phyloP scores from a whole-genome alignment of 1,284 basidiomycete genomes.

The Moesziomyces sp. region DNA sequence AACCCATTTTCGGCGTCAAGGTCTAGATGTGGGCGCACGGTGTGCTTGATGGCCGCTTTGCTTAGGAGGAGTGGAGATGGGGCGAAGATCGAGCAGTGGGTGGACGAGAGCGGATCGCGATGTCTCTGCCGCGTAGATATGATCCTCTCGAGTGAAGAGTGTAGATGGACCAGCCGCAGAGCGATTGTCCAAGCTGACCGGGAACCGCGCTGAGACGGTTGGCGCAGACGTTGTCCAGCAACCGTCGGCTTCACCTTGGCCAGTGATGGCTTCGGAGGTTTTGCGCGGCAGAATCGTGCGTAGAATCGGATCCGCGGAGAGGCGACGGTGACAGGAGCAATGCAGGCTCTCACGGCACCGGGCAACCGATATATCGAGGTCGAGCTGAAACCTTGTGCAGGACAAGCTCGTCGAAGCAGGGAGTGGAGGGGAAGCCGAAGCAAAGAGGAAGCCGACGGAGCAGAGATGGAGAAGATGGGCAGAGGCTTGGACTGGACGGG shows the following conservation, averaged over 20 bases:
- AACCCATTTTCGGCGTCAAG: slow-evolving; percentile 15
- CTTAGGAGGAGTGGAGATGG: background rate
- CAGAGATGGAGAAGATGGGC: background rate
- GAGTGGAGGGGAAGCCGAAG: slow-evolving; percentile 13
- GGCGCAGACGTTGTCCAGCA: too few relatives aligned
- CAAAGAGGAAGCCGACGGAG: slow-evolving; percentile 25
- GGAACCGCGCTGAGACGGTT: too few relatives aligned
- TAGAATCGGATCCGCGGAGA: background rate
- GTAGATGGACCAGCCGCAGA: too few relatives aligned
- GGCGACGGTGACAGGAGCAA: background rate
- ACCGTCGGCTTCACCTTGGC: too few relatives aligned
- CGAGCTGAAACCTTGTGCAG: slow-evolving; percentile 32
- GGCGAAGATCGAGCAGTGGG: background rate
- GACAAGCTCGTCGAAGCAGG: slow-evolving; percentile 21
- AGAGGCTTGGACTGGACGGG: background rate
- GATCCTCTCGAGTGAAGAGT: background rate
- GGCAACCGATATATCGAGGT: slow-evolving; percentile 41
- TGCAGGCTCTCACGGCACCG: slow-evolving; percentile 29
- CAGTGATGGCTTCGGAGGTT: too few relatives aligned
- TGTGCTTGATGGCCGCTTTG: background rate
- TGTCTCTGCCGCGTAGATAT: slow-evolving; percentile 10
- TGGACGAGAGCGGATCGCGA: background rate
- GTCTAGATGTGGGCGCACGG: background rate
- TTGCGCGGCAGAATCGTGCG: too few relatives aligned
- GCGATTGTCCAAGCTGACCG: too few relatives aligned